Evolutionary conservation across 2,329 filamentous ascomycete genomes (phyloP), one percentile per base, ranked within the genome.

Genomic region (Verticillium klebahnii): DNA sequence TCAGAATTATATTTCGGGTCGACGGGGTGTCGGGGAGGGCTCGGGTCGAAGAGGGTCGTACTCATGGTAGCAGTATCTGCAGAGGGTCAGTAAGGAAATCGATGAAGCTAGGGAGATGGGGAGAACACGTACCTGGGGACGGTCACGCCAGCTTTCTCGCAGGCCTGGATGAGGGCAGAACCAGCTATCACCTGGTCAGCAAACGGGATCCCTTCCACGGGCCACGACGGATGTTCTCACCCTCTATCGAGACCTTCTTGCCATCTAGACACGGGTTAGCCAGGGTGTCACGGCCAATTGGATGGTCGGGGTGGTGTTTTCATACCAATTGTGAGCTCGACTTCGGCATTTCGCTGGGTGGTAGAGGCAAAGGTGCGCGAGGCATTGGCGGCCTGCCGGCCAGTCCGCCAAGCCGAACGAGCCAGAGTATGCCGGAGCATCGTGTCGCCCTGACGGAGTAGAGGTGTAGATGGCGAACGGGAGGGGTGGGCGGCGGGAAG

Each of bases 51-150:
- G 64, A 65, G 63, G 70, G 25, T 81, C 87, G 80, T 87, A 92
- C 90, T 98, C 94, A 86, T 97, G 94, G 80, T 98, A 98, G 81
- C 94, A 98, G 80, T 97, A 97, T 92, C 93, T 91, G 68, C 61
- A 68, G 25, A 11, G 19, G 29, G 70, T 79, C 69, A 80, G 76
- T 65, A 69, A 61, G 54, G 54, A 60, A 17, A 17, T 32, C 5
- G 25, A n/a, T 3, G 15, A 17, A 8, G 25, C 54, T 17, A 56
- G 54, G 31, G 25, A 56, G 54, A n/a, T 52, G 32, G 14, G 5
- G n/a, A 23, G 57, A 3, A 25, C 8, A 73, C 82, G 71, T 79
- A 91, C 90, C 90, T 93, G 70, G 94, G 94, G 73, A 98, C 85
- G 65, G 90, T 95, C 68, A 84, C 86, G 73, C 95, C 95, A 67